Conservation (phyloP, 192 early-diverging fungal species). For the Entomortierella lignicola region DNA sequence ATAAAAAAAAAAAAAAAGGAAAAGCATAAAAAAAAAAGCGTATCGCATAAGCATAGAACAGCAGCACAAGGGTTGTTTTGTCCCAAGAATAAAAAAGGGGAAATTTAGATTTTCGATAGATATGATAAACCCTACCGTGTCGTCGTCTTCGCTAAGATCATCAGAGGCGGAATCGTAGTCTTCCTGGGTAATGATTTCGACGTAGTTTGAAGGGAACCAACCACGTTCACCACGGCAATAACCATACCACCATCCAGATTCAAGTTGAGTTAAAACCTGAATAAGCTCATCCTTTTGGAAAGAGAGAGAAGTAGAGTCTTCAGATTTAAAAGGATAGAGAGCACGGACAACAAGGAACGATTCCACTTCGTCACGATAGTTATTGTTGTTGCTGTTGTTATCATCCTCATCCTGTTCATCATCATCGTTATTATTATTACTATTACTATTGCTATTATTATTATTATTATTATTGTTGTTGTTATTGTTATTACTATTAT, state of each 20-base stretch:
- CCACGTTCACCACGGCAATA: constrained; percentile 80
- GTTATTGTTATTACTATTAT: constrained; percentile 2
- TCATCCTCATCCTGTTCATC: constrained; percentile 11
- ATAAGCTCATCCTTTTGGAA: constrained; percentile 89
- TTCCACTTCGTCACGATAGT: constrained; percentile 6
- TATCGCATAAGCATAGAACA: not conserved
- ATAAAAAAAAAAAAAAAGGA: not conserved
- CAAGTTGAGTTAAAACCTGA: constrained; percentile 88
- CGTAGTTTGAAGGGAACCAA: constrained; percentile 93
- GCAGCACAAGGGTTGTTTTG: too few relatives aligned
- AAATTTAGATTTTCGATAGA: not conserved
- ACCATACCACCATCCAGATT: constrained; percentile 99
- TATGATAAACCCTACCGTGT: constrained; percentile 20
- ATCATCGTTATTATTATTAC: not conserved
- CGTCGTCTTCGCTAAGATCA: constrained; percentile 19
- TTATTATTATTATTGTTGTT: constrained; percentile 3
- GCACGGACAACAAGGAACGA: constrained; percentile 60
- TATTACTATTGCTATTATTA: not conserved
- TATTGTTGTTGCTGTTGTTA: not conserved
- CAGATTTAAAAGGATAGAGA: constrained; percentile 85
- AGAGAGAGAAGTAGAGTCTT: constrained; percentile 79
- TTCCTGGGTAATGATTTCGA: constrained; percentile 50
- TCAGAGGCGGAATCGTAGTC: constrained; percentile 27
- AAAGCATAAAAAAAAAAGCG: not conserved
- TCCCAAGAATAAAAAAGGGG: not conserved